A percentile compares a stretch with the other conserved stretches of the same genome.
phyloP scores from a whole-genome alignment of 2,329 filamentous ascomycete genomes.

The Claviceps sp. region DNA sequence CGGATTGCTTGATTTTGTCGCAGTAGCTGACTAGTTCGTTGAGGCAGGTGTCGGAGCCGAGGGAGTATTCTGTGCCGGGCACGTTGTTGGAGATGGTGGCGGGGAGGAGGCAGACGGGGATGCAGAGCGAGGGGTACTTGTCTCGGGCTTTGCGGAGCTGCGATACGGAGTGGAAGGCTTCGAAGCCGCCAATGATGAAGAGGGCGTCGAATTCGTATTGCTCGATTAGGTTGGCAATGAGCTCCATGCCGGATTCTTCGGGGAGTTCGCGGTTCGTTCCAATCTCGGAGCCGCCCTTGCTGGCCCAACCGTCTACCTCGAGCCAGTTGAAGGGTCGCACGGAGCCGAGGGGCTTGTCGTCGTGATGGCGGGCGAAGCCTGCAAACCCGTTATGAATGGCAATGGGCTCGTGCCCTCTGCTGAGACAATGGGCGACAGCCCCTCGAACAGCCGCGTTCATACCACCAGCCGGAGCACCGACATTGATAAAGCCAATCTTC shows the following conservation, averaged over 20 bases:
- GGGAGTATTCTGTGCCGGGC: slow-evolving; percentile 90
- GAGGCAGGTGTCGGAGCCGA: slow-evolving; percentile 91
- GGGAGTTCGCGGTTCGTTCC: slow-evolving; percentile 93
- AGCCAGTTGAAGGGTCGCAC: slow-evolving; percentile 85
- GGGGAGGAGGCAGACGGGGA: slow-evolving; percentile 80
- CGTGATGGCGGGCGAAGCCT: slow-evolving; percentile 81
- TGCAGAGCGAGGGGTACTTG: slow-evolving; percentile 73
- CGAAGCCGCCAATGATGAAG: slow-evolving; percentile 88
- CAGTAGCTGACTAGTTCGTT: slow-evolving; percentile 93
- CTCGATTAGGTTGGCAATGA: slow-evolving; percentile 70
- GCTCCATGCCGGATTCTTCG: slow-evolving; percentile 68
- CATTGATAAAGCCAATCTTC: slow-evolving; percentile 91
- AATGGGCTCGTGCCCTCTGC: slow-evolving; percentile 80
- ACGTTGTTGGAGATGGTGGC: slow-evolving; percentile 99
- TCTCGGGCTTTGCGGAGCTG: slow-evolving; percentile 72
- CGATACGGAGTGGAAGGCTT: slow-evolving; percentile 85
- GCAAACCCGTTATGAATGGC: slow-evolving; percentile 96
- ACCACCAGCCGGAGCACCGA: slow-evolving; percentile 88
- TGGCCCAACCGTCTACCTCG: slow-evolving; percentile 89
- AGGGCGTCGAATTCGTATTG: slow-evolving; percentile 82
- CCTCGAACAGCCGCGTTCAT: slow-evolving; percentile 96
- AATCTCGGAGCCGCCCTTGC: slow-evolving; percentile 93
- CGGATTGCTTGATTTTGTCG: slow-evolving; percentile 94
- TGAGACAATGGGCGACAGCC: slow-evolving; percentile 83
- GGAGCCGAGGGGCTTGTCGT: slow-evolving; percentile 64